phyloP scores from a whole-genome alignment of 2,329 filamentous ascomycete genomes.

The Cadophora malorum region DNA sequence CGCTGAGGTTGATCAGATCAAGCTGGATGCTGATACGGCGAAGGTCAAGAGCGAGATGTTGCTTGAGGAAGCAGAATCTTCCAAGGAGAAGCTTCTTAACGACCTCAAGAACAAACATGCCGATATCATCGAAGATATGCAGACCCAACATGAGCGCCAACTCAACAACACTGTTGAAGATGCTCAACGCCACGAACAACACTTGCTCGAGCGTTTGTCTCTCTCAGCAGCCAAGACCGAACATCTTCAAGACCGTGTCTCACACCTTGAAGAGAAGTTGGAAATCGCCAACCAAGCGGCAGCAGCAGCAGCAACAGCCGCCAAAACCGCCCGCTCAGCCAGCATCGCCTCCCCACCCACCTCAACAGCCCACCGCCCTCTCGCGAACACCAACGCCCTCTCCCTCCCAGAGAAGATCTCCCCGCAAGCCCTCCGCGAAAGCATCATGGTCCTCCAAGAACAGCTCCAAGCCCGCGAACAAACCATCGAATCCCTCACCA shows the following conservation, averaged over 20 bases:
- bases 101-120: constrained; percentile 64
- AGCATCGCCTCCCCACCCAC: constrained; percentile 22
- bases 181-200: constrained; percentile 78
- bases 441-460: constrained; percentile 94
- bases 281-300: constrained; percentile 85
- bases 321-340: constrained; percentile 44
- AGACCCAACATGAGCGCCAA: constrained; percentile 76
- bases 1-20: constrained; percentile 77
- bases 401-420: constrained; percentile 85
- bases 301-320: constrained; percentile 52
- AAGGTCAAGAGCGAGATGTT: constrained; percentile 84
- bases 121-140: constrained; percentile 75
- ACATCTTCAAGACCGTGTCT: constrained; percentile 84
- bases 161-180: constrained; percentile 80
- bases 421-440: constrained; percentile 91
- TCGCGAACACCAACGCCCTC: constrained; percentile 51
- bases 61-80: constrained; percentile 78
- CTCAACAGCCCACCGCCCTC: constrained; percentile 41
- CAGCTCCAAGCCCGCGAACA: constrained; percentile 94
- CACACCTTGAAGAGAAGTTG: constrained; percentile 87
- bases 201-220: constrained; percentile 80
- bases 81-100: constrained; percentile 63
- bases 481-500: constrained; percentile 86
- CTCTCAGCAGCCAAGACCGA: constrained; percentile 85
- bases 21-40: constrained; percentile 79